These are phyloP conservation scores for Isabelozyma gotoi DNA, from an alignment of 805 yeast genomes.

Conservation along the genomic window DNA sequence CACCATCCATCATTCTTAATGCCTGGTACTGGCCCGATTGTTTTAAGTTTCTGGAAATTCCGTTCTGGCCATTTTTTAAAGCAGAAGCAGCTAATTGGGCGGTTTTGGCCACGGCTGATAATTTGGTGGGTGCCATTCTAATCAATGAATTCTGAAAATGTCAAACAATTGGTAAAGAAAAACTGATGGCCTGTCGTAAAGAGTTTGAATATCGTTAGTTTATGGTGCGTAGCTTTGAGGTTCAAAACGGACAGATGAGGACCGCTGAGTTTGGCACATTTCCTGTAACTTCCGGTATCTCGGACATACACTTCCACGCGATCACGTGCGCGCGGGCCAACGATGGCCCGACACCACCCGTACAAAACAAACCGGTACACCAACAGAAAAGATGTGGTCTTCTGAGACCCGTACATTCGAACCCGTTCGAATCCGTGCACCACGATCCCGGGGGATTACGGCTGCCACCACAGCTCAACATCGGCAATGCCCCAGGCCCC, in stretches of 20 bases:
- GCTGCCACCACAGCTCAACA: too few relatives aligned
- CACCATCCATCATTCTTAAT: slow-evolving; percentile 30
- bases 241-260: slow-evolving; percentile 27
- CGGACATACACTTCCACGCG: too few relatives aligned
- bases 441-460: too few relatives aligned
- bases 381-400: too few relatives aligned
- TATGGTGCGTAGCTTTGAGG: neutral
- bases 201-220: neutral
- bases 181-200: neutral
- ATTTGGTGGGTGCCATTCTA: slow-evolving; percentile 22
- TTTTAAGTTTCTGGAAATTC: slow-evolving; percentile 16
- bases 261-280: too few relatives aligned
- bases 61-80: slow-evolving; percentile 22
- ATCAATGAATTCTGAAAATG: slow-evolving; percentile 3
- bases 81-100: slow-evolving; percentile 41
- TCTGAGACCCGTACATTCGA: too few relatives aligned
- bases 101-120: slow-evolving; percentile 42
- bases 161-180: too few relatives aligned
- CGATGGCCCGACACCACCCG: too few relatives aligned
- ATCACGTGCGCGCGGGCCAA: too few relatives aligned
- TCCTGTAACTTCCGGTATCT: neutral
- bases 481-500: too few relatives aligned
- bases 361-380: too few relatives aligned
- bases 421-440: neutral
- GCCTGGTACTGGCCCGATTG: slow-evolving; percentile 36